phyloP scores from a whole-genome alignment of 305 asterid genomes.

The Stenogyne calaminthoides region DNA sequence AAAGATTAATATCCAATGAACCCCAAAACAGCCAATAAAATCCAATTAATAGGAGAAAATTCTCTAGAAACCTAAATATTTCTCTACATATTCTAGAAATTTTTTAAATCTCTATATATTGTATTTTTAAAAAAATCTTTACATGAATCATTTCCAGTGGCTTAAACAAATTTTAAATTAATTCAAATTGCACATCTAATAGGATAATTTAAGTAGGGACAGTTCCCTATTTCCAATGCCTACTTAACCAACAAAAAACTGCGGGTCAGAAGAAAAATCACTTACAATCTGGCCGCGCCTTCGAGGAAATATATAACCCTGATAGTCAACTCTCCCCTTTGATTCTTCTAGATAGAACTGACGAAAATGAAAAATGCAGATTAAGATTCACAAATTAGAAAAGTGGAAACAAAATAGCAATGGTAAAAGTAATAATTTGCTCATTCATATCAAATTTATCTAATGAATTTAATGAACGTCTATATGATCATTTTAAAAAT shows the following conservation, averaged over 20 bases:
- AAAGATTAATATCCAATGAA: too few relatives aligned
- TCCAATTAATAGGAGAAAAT: too few relatives aligned
- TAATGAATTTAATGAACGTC: slow-evolving; percentile 4
- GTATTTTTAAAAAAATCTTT: too few relatives aligned
- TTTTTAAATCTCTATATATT: too few relatives aligned
- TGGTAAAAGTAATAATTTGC: neutral
- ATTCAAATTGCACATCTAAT: neutral
- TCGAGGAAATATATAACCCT: slow-evolving; percentile 93
- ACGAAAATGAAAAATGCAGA: slow-evolving; percentile 25
- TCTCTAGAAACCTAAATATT: too few relatives aligned
- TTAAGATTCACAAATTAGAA: slow-evolving; percentile 10
- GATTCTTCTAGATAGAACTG: slow-evolving; percentile 95
- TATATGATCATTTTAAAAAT: neutral
- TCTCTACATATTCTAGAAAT: too few relatives aligned
- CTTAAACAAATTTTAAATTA: neutral
- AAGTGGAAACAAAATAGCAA: slow-evolving; percentile 8
- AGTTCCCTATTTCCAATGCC: slow-evolving; percentile 6
- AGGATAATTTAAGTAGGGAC: neutral
- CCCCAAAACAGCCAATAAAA: too few relatives aligned
- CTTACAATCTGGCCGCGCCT: slow-evolving; percentile 79
- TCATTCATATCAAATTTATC: neutral
- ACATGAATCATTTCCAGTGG: neutral
- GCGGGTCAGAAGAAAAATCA: slow-evolving; percentile 25
- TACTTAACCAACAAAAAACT: slow-evolving; percentile 4
- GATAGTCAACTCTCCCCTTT: slow-evolving; percentile 88